phyloP scores from a whole-genome alignment of 2,329 filamentous ascomycete genomes.

The Stagonosporopsis vannaccii region DNA sequence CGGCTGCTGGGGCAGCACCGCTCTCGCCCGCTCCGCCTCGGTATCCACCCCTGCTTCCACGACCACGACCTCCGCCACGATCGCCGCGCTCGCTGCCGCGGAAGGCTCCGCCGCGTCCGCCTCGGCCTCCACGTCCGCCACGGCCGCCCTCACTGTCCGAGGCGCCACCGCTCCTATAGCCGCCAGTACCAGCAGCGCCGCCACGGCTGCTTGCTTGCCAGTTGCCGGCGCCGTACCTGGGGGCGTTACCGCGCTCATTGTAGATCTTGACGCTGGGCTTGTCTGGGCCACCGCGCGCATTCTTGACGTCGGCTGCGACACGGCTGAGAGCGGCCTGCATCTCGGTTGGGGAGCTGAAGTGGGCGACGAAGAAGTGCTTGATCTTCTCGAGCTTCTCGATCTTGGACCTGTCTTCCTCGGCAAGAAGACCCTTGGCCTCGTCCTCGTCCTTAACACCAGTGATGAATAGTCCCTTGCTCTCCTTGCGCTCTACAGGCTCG shows the following conservation, averaged over 20 bases:
- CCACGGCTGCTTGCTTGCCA: conserved; percentile 72
- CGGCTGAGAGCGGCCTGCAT: conserved; percentile 80
- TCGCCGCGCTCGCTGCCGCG: conserved; percentile 55
- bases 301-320: conserved; percentile 79
- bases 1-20: conserved; percentile 42
- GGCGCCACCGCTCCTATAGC: conserved; percentile 83
- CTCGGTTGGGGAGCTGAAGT: conserved; percentile 81
- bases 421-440: conserved; percentile 80
- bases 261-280: conserved; percentile 86
- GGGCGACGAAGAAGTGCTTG: conserved; percentile 82
- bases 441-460: conserved; percentile 85
- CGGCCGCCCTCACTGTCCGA: conserved; percentile 77
- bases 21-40: conserved; percentile 46
- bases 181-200: conserved; percentile 66
- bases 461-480: conserved; percentile 87
- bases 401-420: conserved; percentile 82
- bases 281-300: conserved; percentile 73
- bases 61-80: conserved; percentile 52
- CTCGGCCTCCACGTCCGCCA: conserved; percentile 61
- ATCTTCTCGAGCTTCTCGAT: conserved; percentile 74
- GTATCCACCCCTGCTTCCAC: conserved; percentile 35
- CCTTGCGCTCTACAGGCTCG: conserved; percentile 63
- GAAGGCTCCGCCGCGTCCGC: conserved; percentile 57
- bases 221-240: conserved; percentile 60
- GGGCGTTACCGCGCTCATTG: conserved; percentile 64